Evolutionary conservation across 1,284 basidiomycete genomes (phyloP).

Genomic region (Moesziomyces antarcticus): DNA sequence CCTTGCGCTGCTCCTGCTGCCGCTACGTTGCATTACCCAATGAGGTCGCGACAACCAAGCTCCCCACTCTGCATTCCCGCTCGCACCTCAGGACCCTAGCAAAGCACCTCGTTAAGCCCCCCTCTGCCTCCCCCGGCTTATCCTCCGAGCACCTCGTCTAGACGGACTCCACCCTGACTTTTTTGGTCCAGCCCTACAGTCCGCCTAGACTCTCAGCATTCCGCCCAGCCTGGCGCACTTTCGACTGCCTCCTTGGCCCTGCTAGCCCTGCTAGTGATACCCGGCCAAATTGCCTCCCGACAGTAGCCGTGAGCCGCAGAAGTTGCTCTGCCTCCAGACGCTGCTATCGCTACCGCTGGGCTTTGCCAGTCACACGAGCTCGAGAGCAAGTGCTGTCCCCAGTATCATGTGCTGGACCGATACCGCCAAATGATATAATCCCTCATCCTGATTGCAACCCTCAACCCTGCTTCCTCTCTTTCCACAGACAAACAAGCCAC

Average conservation of each 20-base stretch:
- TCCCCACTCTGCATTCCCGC: neutral
- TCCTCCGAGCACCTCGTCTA: constrained; percentile 23
- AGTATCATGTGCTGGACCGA: too few relatives aligned
- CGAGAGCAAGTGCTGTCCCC: too few relatives aligned
- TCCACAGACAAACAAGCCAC: neutral
- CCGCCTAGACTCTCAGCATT: neutral
- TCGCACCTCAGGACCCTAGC: neutral
- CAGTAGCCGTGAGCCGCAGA: neutral
- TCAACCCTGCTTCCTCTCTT: constrained; percentile 9
- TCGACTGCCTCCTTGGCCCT: neutral
- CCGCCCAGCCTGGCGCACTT: neutral
- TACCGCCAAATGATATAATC: constrained; percentile 17
- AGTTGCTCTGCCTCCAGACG: neutral
- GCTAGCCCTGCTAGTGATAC: neutral
- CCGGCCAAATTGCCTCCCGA: constrained; percentile 9
- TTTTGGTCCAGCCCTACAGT: neutral
- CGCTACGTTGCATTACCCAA: neutral
- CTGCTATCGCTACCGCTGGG: neutral
- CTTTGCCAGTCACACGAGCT: neutral
- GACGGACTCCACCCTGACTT: neutral
- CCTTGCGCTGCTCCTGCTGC: neutral
- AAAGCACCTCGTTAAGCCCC: constrained; percentile 7
- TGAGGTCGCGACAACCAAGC: neutral
- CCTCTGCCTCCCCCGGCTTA: constrained; percentile 1
- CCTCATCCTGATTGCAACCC: constrained; percentile 14